phyloP scores from a whole-genome alignment of 495 filamentous ascomycete genomes.

The Talaromyces thailandensis region DNA sequence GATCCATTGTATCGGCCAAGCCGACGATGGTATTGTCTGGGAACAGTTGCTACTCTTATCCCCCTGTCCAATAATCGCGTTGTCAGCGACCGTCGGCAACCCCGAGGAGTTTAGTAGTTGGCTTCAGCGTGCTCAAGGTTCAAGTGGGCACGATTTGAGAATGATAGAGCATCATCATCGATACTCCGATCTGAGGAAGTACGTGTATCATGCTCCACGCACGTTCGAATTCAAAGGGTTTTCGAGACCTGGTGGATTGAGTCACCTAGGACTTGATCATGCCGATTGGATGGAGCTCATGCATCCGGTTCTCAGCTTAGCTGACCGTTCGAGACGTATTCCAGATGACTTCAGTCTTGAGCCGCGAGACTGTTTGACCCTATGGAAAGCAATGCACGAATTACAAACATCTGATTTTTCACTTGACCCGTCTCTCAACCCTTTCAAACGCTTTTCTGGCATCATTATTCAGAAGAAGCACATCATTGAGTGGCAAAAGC shows the following conservation, averaged over 20 bases:
- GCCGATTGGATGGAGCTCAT: slow-evolving; percentile 44
- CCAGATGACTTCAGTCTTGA: slow-evolving; percentile 59
- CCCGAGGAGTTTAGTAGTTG: slow-evolving; percentile 60
- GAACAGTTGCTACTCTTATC: slow-evolving; percentile 68
- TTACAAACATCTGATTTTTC: slow-evolving; percentile 36
- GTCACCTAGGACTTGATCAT: slow-evolving; percentile 43
- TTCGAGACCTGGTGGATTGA: slow-evolving; percentile 22
- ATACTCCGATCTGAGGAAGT: slow-evolving; percentile 70
- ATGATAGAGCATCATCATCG: slow-evolving; percentile 58
- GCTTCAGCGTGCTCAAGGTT: slow-evolving; percentile 51
- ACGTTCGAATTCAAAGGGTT: slow-evolving; percentile 51
- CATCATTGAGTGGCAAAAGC: slow-evolving; percentile 54
- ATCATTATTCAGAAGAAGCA: slow-evolving; percentile 48
- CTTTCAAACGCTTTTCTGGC: slow-evolving; percentile 28
- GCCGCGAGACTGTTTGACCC: slow-evolving; percentile 55
- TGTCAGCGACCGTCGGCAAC: slow-evolving; percentile 76
- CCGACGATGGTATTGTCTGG: slow-evolving; percentile 72
- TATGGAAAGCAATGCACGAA: slow-evolving; percentile 54
- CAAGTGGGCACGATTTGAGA: slow-evolving; percentile 45
- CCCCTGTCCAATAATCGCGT: slow-evolving; percentile 69
- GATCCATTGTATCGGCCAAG: slow-evolving; percentile 72
- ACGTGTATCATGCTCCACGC: slow-evolving; percentile 44
- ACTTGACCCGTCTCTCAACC: slow-evolving; percentile 37
- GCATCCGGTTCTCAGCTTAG: slow-evolving; percentile 58
- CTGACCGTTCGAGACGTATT: slow-evolving; percentile 48